Evolutionary conservation across 805 yeast species (phyloP).

Genomic region (Schwanniomyces polymorphus): DNA sequence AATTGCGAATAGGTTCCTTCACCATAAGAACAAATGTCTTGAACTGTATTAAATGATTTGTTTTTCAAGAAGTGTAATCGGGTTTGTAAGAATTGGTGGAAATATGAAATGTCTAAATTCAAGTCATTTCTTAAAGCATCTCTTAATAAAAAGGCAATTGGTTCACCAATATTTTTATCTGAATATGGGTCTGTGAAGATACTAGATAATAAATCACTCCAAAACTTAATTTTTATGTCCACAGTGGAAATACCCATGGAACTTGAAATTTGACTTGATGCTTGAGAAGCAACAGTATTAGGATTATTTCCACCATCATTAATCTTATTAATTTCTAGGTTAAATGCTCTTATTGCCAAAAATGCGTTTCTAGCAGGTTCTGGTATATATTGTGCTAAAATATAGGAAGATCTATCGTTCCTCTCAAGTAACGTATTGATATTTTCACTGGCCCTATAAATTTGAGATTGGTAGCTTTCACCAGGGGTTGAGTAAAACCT

Average conservation of each 20-base stretch:
- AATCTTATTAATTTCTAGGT: conserved; percentile 60
- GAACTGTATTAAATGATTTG: conserved; percentile 46
- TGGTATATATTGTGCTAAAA: conserved; percentile 71
- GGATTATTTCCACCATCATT: conserved; percentile 24
- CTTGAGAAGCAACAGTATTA: conserved; percentile 25
- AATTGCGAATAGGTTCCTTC: conserved; percentile 79
- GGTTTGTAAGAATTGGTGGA: conserved; percentile 61
- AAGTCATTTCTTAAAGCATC: conserved; percentile 51
- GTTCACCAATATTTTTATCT: conserved; percentile 53
- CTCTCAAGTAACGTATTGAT: conserved; percentile 45
- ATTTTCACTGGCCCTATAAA: conserved; percentile 36
- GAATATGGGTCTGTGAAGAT: conserved; percentile 37
- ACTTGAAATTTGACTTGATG: conserved; percentile 26
- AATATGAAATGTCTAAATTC: conserved; percentile 51
- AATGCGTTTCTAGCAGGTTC: conserved; percentile 60
- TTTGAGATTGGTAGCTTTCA: conserved; percentile 7
- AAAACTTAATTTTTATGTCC: conserved; percentile 66
- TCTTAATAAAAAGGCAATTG: conserved; percentile 59
- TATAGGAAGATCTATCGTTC: conserved; percentile 61
- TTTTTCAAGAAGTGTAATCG: conserved; percentile 53
- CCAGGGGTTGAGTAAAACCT: conserved; percentile 3
- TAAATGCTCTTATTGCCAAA: conserved; percentile 64
- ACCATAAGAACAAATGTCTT: conserved; percentile 70
- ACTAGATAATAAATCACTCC: conserved; percentile 62
- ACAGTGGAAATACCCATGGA: conserved; percentile 40